These are phyloP conservation scores for Prunus armeniaca DNA, from an alignment of 306 rosid genomes.

Conservation along the genomic window DNA sequence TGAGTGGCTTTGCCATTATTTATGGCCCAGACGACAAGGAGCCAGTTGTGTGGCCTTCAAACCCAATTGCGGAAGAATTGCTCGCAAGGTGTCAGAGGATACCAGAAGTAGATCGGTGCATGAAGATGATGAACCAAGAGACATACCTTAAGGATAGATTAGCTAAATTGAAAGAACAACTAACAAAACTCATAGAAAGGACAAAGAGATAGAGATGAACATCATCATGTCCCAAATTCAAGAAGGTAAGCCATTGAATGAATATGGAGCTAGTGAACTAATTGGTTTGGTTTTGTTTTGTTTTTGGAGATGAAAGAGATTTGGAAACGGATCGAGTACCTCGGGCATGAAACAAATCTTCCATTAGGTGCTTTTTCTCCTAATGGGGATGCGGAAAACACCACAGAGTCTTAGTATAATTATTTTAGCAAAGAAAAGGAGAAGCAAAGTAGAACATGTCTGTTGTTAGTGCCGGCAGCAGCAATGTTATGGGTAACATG, in stretches of 20 bases:
- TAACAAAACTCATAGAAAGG: neutral
- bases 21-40: conserved; percentile 11
- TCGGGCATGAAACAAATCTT: neutral
- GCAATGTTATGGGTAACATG: neutral
- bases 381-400: neutral
- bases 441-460: neutral
- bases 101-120: neutral
- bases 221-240: neutral
- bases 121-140: neutral
- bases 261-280: conserved; percentile 1
- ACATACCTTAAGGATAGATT: neutral
- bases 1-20: conserved; percentile 22
- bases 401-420: neutral
- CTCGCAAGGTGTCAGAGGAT: neutral
- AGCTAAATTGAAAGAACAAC: neutral
- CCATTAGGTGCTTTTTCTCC: neutral
- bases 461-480: neutral
- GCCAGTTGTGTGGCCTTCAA: conserved; percentile 29
- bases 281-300: neutral
- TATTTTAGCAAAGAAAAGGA: neutral
- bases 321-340: neutral
- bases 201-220: neutral
- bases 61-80: neutral
- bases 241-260: neutral
- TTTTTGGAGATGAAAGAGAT: conserved; percentile 10